Conservation (phyloP, 202 grass and related monocot genomes). For the Schoenoplectus tabernaemontani region DNA sequence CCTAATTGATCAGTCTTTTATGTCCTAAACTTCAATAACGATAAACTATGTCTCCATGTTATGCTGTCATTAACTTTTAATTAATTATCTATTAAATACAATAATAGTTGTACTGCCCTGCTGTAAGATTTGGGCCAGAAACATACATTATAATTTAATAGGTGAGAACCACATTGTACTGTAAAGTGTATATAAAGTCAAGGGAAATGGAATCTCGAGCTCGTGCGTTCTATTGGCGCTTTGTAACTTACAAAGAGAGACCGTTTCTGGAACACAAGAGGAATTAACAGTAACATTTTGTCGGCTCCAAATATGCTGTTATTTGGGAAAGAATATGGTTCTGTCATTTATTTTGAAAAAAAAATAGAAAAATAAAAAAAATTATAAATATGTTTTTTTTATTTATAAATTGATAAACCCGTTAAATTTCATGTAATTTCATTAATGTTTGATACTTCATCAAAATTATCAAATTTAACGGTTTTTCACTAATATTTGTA, state of each 20-base stretch:
- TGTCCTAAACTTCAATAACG: background rate
- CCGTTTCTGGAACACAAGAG: background rate
- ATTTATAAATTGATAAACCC: no score
- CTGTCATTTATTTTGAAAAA: no score
- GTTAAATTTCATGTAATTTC: no score
- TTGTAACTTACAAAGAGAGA: background rate
- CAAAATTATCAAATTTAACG: no score
- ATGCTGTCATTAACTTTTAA: background rate
- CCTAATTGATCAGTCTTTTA: background rate
- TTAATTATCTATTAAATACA: background rate
- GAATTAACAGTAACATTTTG: background rate
- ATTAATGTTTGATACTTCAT: no score
- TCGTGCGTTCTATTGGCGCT: background rate
- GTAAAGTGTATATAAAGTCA: background rate
- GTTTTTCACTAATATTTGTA: no score
- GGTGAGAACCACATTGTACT: background rate
- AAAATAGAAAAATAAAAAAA: background rate
- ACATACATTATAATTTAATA: background rate
- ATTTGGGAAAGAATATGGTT: no score
- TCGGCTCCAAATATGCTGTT: no score
- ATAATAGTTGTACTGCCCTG: background rate
- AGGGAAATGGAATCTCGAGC: slow-evolving; percentile 4
- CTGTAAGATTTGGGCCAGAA: background rate
- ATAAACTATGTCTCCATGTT: background rate
- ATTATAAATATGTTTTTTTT: no score